Evolutionary conservation across 2,329 filamentous ascomycete species (phyloP).

Genomic region (Pseudocercospora vitis): DNA sequence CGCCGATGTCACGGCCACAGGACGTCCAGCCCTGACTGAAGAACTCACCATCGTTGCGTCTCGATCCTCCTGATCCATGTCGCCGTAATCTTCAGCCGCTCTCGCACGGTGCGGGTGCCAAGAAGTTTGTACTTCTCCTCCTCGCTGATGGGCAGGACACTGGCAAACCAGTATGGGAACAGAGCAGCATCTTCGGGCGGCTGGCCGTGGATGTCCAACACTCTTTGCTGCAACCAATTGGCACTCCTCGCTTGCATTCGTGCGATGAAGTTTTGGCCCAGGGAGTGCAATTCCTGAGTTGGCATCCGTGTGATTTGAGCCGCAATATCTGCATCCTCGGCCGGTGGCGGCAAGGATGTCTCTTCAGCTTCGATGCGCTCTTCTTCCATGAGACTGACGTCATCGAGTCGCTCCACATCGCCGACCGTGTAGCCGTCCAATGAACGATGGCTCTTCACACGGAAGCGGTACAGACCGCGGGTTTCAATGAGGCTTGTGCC

Average conservation of each 20-base stretch:
- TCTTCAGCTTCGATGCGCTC: slow-evolving; percentile 73
- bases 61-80: slow-evolving; percentile 75
- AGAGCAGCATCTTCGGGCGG: slow-evolving; percentile 72
- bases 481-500: slow-evolving; percentile 81
- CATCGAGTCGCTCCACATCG: slow-evolving; percentile 74
- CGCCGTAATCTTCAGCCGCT: slow-evolving; percentile 79
- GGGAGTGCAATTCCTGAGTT: slow-evolving; percentile 67
- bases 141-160: slow-evolving; percentile 73
- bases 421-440: slow-evolving; percentile 77
- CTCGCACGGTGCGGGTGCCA: slow-evolving; percentile 70
- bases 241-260: slow-evolving; percentile 68
- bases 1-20: background rate
- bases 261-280: slow-evolving; percentile 65
- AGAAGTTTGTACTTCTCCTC: slow-evolving; percentile 77
- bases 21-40: too few relatives aligned
- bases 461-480: slow-evolving; percentile 73
- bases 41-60: slow-evolving; percentile 66
- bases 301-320: slow-evolving; percentile 58
- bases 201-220: slow-evolving; percentile 73
- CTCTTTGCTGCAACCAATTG: slow-evolving; percentile 71
- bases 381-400: slow-evolving; percentile 78
- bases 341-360: slow-evolving; percentile 44
- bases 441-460: slow-evolving; percentile 62
- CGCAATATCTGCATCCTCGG: slow-evolving; percentile 32
- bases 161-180: slow-evolving; percentile 91